phyloP scores from a whole-genome alignment of 2,329 filamentous ascomycete genomes.

The Penicillium sp. region DNA sequence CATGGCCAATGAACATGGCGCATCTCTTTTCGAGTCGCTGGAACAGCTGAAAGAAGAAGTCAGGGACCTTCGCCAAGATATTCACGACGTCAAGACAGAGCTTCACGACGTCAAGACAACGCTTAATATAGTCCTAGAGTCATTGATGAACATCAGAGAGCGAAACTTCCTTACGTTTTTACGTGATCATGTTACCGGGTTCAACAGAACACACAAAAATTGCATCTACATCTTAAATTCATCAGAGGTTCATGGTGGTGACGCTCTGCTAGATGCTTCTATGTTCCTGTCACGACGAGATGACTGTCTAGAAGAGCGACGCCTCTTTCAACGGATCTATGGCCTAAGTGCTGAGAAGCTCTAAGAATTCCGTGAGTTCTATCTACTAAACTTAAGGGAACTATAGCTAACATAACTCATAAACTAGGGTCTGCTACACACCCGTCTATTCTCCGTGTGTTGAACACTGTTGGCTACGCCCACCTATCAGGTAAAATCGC shows the following conservation, averaged over 20 bases:
- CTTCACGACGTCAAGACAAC: too few species aligned
- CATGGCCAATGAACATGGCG: background rate
- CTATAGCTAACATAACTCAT: background rate
- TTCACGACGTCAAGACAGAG: too few species aligned
- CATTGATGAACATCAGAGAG: too few species aligned
- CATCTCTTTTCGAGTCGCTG: background rate
- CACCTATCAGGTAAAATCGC: background rate
- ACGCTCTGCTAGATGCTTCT: background rate
- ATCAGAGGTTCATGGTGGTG: too few species aligned
- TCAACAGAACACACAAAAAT: too few species aligned
- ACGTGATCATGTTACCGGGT: too few species aligned
- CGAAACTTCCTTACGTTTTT: too few species aligned
- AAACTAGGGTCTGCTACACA: background rate
- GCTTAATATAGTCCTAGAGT: too few species aligned
- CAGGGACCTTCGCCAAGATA: too few species aligned
- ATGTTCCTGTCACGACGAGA: background rate
- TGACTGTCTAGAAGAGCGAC: background rate
- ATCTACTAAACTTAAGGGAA: background rate
- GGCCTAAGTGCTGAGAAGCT: background rate
- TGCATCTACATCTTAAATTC: too few species aligned
- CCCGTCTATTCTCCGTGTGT: background rate
- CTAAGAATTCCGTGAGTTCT: background rate
- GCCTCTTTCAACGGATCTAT: background rate
- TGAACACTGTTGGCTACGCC: background rate
- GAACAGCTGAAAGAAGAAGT: too few species aligned